Evolutionary conservation across 2,329 filamentous ascomycete species (phyloP).

Genomic region (Keithomyces neogunnii): DNA sequence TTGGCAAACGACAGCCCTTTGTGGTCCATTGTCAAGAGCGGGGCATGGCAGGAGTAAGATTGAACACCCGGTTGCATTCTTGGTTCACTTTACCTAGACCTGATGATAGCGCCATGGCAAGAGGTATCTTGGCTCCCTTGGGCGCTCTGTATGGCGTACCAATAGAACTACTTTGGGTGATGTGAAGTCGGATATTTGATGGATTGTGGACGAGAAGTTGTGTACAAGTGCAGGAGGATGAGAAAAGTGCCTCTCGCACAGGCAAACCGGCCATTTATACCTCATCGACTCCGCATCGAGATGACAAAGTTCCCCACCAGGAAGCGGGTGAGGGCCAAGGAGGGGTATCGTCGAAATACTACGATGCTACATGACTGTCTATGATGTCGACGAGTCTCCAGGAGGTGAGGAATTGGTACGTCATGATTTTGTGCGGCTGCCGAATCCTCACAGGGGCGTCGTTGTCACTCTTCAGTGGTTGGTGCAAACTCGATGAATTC

Average conservation of each 20-base stretch:
- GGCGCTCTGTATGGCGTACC: slow-evolving; percentile 11
- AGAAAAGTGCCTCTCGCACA: background rate
- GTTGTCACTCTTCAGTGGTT: no score
- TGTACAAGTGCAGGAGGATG: background rate
- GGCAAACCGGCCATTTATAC: background rate
- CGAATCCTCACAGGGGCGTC: no score
- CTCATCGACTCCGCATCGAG: background rate
- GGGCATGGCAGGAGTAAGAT: slow-evolving; percentile 10
- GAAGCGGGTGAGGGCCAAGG: background rate
- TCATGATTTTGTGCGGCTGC: slow-evolving; percentile 9
- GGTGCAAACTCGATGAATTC: no score
- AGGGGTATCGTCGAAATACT: background rate
- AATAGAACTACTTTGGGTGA: background rate
- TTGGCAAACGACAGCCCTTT: background rate
- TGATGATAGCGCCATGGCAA: slow-evolving; percentile 25
- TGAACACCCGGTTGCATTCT: slow-evolving; percentile 40
- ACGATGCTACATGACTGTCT: slow-evolving; percentile 4
- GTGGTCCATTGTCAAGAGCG: background rate
- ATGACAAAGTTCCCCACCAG: background rate
- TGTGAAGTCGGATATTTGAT: background rate
- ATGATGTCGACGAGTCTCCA: slow-evolving; percentile 4
- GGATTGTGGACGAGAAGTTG: background rate
- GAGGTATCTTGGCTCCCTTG: slow-evolving; percentile 17
- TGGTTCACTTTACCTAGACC: slow-evolving; percentile 38
- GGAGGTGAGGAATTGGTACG: background rate